These are phyloP conservation scores for Sequoiadendron giganteum DNA, from an alignment of 75 land plant genomes.

Conservation along the genomic window DNA sequence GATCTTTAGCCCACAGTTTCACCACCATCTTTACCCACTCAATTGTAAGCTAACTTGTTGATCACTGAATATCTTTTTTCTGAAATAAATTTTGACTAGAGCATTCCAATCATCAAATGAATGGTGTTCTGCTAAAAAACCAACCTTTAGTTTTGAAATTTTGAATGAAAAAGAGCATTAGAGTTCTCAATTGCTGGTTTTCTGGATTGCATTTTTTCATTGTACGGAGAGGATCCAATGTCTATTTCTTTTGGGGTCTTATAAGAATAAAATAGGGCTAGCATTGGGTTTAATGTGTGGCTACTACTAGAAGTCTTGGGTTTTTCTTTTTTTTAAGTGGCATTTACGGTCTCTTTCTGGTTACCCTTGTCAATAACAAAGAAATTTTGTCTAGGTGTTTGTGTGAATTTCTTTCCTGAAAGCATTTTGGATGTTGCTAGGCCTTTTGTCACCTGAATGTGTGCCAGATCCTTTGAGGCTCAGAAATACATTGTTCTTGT, in stretches of 20 bases:
- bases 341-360: background rate
- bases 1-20: slow-evolving; percentile 15
- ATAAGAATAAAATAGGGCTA: background rate
- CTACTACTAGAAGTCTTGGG: background rate
- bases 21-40: too few species aligned
- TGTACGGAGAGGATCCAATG: background rate
- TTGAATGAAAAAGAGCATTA: background rate
- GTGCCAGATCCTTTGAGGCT: background rate
- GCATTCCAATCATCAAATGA: too few species aligned
- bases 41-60: too few species aligned
- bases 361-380: background rate
- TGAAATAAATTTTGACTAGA: too few species aligned
- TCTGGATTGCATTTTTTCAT: background rate
- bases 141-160: background rate
- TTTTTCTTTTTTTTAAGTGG: background rate
- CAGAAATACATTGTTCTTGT: background rate
- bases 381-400: background rate
- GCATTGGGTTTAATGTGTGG: background rate
- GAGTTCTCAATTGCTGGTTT: slow-evolving; percentile 1
- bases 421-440: background rate
- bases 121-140: too few species aligned
- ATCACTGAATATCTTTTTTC: too few species aligned
- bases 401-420: background rate
- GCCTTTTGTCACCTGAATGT: background rate
- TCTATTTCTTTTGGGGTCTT: background rate